phyloP scores from a whole-genome alignment of 768 basidiomycete genomes.

The Tulasnella sp. region DNA sequence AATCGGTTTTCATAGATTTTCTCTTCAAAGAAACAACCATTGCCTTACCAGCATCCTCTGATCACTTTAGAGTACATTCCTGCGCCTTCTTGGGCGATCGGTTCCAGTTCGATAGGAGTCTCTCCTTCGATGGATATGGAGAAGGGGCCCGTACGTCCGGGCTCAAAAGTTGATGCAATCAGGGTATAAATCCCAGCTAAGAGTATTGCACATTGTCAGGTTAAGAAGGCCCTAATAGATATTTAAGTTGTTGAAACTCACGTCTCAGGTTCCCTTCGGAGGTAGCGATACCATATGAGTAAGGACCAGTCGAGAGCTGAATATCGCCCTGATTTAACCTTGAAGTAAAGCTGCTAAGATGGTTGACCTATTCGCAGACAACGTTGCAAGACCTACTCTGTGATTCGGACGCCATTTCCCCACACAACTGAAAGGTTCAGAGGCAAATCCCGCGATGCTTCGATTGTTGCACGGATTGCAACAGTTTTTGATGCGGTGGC shows the following conservation, averaged over 20 bases:
- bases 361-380: not conserved
- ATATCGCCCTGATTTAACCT: constrained; percentile 50
- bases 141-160: constrained; percentile 47
- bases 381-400: constrained; percentile 46
- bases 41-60: constrained; percentile 60
- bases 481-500: not conserved
- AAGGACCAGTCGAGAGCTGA: constrained; percentile 62
- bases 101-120: constrained; percentile 43
- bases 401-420: constrained; percentile 61
- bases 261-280: constrained; percentile 42
- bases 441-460: constrained; percentile 53
- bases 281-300: constrained; percentile 64
- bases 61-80: constrained; percentile 72
- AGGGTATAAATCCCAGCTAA: not conserved
- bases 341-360: constrained; percentile 29
- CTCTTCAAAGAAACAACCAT: not conserved
- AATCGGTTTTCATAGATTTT: too few relatives aligned
- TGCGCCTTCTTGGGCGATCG: constrained; percentile 77
- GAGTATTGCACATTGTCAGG: not conserved
- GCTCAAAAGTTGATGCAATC: constrained; percentile 12
- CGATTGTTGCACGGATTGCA: constrained; percentile 37
- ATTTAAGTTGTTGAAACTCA: constrained; percentile 25
- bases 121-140: constrained; percentile 48
- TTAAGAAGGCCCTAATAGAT: not conserved
- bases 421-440: constrained; percentile 64